A percentile compares a stretch with the other conserved stretches of the same genome.
These are phyloP conservation scores for Theobroma grandiflorum DNA, from an alignment of 441 rosid species.

Conservation along the genomic window DNA sequence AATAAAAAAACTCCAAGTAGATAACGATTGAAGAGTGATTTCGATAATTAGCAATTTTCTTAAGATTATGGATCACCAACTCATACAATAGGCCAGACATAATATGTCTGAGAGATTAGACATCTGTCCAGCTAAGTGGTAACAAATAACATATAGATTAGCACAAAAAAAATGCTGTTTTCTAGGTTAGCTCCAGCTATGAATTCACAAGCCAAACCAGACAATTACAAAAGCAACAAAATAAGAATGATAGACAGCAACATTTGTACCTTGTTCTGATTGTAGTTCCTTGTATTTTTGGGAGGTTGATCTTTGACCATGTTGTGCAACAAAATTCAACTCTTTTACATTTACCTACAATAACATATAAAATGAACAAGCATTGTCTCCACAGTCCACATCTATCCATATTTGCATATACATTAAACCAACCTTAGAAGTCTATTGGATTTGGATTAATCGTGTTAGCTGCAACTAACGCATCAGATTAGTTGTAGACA, in stretches of 20 bases:
- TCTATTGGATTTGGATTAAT: background rate
- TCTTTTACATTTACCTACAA: constrained; percentile 65
- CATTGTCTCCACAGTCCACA: background rate
- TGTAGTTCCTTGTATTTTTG: constrained; percentile 33
- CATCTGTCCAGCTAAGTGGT: background rate
- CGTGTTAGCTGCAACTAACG: background rate
- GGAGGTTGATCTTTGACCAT: constrained; percentile 28
- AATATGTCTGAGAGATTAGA: background rate
- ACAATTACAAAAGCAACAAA: background rate
- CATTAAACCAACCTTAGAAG: background rate
- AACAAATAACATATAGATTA: background rate
- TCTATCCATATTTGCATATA: background rate
- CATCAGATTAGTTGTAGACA: background rate
- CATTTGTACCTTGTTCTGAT: constrained; percentile 45
- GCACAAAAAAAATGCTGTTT: background rate
- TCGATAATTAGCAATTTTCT: background rate
- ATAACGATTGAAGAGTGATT: background rate
- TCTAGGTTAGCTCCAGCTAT: background rate
- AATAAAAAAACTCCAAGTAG: background rate
- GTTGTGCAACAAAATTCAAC: constrained; percentile 52
- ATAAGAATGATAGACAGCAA: background rate
- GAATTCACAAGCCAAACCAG: background rate
- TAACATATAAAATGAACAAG: constrained; percentile 18
- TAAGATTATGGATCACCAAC: background rate
- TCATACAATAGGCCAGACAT: constrained; percentile 8